Evolutionary conservation across 768 basidiomycete genomes (phyloP).

Genomic region (Tylopilus felleus): DNA sequence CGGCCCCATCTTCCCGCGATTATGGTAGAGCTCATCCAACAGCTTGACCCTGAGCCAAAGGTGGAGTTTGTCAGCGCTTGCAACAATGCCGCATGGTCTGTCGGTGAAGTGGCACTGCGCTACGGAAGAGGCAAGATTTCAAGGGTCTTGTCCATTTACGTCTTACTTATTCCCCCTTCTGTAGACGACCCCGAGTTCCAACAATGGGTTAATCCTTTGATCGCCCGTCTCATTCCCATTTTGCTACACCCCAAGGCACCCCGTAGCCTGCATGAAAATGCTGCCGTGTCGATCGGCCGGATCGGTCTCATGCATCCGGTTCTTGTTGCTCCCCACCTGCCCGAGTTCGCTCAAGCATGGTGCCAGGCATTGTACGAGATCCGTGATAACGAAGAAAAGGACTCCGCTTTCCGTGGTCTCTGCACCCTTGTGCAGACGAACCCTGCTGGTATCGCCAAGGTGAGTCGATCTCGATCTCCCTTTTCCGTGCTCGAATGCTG

Average conservation of each 20-base stretch:
- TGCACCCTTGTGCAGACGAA: slow-evolving; percentile 95
- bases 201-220: slow-evolving; percentile 86
- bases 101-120: slow-evolving; percentile 94
- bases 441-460: slow-evolving; percentile 91
- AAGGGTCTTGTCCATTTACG: neutral
- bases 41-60: slow-evolving; percentile 91
- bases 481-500: neutral
- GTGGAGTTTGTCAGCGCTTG: slow-evolving; percentile 94
- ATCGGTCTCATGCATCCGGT: slow-evolving; percentile 91
- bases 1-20: slow-evolving; percentile 84
- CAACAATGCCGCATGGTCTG: slow-evolving; percentile 99
- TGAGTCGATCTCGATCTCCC: slow-evolving; percentile 33
- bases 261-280: slow-evolving; percentile 93
- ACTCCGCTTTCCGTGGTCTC: slow-evolving; percentile 96
- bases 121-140: slow-evolving; percentile 65
- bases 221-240: slow-evolving; percentile 88
- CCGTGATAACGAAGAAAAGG: slow-evolving; percentile 99
- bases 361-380: slow-evolving; percentile 97
- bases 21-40: slow-evolving; percentile 84
- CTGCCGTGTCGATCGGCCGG: slow-evolving; percentile 96
- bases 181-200: slow-evolving; percentile 82
- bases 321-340: slow-evolving; percentile 83
- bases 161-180: slow-evolving; percentile 8
- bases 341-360: slow-evolving; percentile 93
- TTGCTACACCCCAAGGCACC: slow-evolving; percentile 90